These are phyloP conservation scores for Phellopilus nigrolimitatus DNA, from an alignment of 1,284 basidiomycete genomes.

Conservation along the genomic window DNA sequence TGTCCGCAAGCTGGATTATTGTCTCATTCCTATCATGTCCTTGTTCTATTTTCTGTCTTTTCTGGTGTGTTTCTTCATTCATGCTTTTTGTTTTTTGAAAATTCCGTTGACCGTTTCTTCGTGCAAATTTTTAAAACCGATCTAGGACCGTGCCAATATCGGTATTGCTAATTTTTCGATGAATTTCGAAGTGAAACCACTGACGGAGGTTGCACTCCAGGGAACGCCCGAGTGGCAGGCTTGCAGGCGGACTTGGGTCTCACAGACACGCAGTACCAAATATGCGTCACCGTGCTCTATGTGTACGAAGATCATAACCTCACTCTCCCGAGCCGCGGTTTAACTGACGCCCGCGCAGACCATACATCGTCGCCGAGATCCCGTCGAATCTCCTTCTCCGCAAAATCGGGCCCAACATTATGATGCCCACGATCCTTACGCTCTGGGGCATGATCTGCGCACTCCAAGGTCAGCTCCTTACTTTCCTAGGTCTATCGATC, in stretches of 20 bases:
- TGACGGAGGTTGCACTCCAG: no score
- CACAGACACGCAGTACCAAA: conserved; percentile 47
- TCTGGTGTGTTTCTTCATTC: conserved; percentile 34
- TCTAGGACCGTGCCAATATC: conserved; percentile 41
- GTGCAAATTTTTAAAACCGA: no score
- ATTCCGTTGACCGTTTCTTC: no score
- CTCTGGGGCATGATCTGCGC: conserved; percentile 55
- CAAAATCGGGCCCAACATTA: conserved; percentile 50
- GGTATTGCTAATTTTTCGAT: no score
- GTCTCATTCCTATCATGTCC: conserved; percentile 43
- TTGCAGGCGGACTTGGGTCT: conserved; percentile 49
- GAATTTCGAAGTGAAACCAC: no score
- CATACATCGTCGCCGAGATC: conserved; percentile 55
- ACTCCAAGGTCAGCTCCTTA: conserved; percentile 42
- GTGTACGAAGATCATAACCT: conserved; percentile 32
- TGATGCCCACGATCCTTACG: conserved; percentile 52
- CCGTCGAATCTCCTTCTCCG: conserved; percentile 55
- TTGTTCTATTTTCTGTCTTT: conserved; percentile 49
- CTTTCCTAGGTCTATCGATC: background rate
- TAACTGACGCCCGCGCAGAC: conserved; percentile 31
- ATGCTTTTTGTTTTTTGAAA: background rate
- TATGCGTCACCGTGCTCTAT: conserved; percentile 49
- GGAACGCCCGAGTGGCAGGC: conserved; percentile 57
- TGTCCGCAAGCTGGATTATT: conserved; percentile 40
- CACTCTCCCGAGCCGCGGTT: conserved; percentile 14